A percentile compares a stretch with the other conserved stretches of the same genome.
phyloP scores from a whole-genome alignment of 305 asterid genomes.

The Solanum hybrid region DNA sequence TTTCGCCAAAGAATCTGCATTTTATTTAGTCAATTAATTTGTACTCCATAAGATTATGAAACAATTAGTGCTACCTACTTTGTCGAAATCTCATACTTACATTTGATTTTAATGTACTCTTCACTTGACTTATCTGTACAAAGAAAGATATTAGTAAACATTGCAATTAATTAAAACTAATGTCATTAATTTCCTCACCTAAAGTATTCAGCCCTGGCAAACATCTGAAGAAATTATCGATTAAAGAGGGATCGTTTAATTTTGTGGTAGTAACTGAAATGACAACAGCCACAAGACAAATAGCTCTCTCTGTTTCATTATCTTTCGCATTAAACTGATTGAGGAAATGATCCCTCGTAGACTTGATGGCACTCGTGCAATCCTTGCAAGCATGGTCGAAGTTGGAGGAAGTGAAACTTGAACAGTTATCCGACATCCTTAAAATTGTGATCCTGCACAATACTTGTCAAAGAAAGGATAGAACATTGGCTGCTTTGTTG shows the following conservation, averaged over 20 bases:
- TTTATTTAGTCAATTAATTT: background rate
- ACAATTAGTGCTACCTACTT: background rate
- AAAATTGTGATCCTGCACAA: slow-evolving; percentile 2
- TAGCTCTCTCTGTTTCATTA: slow-evolving; percentile 25
- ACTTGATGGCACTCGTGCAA: slow-evolving; percentile 30
- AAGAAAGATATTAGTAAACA: background rate
- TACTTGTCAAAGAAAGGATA: slow-evolving; percentile 6
- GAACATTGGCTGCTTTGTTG: slow-evolving; percentile 38
- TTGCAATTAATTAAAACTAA: background rate
- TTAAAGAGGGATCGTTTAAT: slow-evolving; percentile 11
- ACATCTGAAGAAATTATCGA: slow-evolving; percentile 43
- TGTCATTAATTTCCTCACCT: slow-evolving; percentile 24
- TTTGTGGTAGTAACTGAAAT: slow-evolving; percentile 35
- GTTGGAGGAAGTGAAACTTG: slow-evolving; percentile 26
- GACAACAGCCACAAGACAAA: slow-evolving; percentile 40
- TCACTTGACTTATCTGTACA: slow-evolving; percentile 25
- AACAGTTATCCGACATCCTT: slow-evolving; percentile 23
- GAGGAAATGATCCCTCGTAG: slow-evolving; percentile 15
- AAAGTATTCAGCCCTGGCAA: slow-evolving; percentile 39
- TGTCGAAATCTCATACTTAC: slow-evolving; percentile 25
- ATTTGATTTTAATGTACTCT: slow-evolving; percentile 36
- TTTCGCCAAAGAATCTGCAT: slow-evolving; percentile 32
- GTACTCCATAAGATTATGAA: background rate
- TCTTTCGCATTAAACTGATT: background rate
- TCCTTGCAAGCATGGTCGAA: slow-evolving; percentile 37